These are phyloP conservation scores for Barbarea vulgaris DNA, from an alignment of 345 rosid genomes.

Conservation along the genomic window DNA sequence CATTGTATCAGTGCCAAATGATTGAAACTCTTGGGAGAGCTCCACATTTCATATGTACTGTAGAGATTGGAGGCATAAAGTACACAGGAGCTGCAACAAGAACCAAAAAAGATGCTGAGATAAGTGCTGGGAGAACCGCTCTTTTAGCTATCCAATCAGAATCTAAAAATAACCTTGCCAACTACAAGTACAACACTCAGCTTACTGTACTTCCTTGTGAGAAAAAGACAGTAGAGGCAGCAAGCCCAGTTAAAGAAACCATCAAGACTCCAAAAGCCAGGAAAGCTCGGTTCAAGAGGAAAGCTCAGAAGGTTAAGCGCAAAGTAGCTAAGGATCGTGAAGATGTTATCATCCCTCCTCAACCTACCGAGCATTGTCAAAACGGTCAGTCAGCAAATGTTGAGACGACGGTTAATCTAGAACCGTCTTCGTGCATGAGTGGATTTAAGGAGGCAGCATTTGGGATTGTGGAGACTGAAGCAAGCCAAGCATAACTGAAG, in stretches of 20 bases:
- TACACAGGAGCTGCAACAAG: conserved; percentile 76
- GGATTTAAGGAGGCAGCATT: conserved; percentile 39
- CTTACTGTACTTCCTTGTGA: conserved; percentile 75
- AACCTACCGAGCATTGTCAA: conserved; percentile 31
- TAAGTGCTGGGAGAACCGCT: conserved; percentile 93
- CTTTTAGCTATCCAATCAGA: conserved; percentile 63
- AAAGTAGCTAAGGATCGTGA: conserved; percentile 24
- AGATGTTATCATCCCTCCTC: conserved; percentile 17
- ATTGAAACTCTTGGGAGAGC: conserved; percentile 49
- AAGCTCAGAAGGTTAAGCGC: conserved; percentile 39
- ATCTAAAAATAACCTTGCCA: conserved; percentile 38
- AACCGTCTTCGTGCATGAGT: conserved; percentile 22
- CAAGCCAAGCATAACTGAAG: conserved; percentile 38
- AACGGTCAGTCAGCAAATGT: conserved; percentile 28
- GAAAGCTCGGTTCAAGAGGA: conserved; percentile 63
- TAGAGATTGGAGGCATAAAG: conserved; percentile 81
- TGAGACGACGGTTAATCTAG: conserved; percentile 18
- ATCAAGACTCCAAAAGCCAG: conserved; percentile 56
- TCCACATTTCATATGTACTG: conserved; percentile 55
- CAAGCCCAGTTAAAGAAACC: conserved; percentile 42
- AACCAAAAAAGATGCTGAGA: conserved; percentile 86
- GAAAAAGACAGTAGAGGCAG: conserved; percentile 56
- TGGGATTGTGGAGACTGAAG: conserved; percentile 46
- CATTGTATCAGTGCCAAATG: conserved; percentile 60
- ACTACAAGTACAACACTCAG: conserved; percentile 45